Conservation (phyloP, 768 basidiomycete genomes). For the Naganishia friedmannii region DNA sequence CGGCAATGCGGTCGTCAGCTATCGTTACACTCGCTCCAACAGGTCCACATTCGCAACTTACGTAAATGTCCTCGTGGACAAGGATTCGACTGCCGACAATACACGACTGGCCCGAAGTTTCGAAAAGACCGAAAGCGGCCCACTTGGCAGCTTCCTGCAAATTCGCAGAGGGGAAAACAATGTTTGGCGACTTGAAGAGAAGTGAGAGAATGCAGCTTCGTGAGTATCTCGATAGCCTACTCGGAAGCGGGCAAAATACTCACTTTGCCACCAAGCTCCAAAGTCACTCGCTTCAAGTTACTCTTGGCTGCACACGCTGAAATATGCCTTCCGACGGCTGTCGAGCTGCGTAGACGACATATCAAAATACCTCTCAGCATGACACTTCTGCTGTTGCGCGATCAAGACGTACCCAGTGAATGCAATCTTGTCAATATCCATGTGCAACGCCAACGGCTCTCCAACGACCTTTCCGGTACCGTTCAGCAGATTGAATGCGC, state of each 20-base stretch:
- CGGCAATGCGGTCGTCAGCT: too few species aligned
- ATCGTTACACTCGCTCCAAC: too few species aligned
- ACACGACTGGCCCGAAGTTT: conserved; percentile 7
- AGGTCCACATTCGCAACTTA: neutral
- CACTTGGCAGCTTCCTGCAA: conserved; percentile 39
- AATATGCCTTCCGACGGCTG: conserved; percentile 71
- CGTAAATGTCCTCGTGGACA: conserved; percentile 9
- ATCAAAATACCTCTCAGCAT: too few species aligned
- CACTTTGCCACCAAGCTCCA: conserved; percentile 91
- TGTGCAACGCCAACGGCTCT: conserved; percentile 39
- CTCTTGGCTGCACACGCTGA: conserved; percentile 73
- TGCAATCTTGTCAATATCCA: conserved; percentile 50
- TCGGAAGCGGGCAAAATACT: neutral
- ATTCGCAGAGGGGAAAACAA: conserved; percentile 71
- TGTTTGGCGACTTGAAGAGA: conserved; percentile 80
- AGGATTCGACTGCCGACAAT: conserved; percentile 27
- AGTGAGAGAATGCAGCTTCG: too few species aligned
- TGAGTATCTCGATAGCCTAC: too few species aligned
- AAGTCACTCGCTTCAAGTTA: conserved; percentile 80
- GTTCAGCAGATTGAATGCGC: conserved; percentile 45
- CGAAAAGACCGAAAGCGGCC: conserved; percentile 27
- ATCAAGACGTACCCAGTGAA: conserved; percentile 47
- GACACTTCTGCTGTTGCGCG: neutral
- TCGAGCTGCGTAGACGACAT: conserved; percentile 53
- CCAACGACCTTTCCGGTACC: conserved; percentile 49